These are phyloP conservation scores for Elsinoe necatrix DNA, from an alignment of 2,329 filamentous ascomycete species.

Conservation along the genomic window DNA sequence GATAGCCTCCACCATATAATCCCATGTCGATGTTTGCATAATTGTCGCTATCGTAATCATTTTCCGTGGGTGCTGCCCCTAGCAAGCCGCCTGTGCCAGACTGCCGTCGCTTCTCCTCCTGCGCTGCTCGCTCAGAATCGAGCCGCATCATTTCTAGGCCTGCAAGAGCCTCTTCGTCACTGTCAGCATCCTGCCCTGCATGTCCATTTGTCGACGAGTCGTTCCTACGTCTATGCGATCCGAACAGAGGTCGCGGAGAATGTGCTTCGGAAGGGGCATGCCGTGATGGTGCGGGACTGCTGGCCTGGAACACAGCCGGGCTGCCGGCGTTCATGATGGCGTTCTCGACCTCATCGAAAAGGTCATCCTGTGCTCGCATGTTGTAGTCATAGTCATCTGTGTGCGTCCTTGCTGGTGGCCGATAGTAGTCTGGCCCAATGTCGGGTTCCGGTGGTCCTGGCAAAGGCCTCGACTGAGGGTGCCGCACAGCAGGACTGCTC, in stretches of 20 bases:
- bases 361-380: conserved; percentile 43
- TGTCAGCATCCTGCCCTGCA: conserved; percentile 55
- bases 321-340: conserved; percentile 37
- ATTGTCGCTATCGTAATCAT: conserved; percentile 60
- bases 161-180: conserved; percentile 78
- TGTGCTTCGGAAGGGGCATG: not conserved
- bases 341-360: conserved; percentile 50
- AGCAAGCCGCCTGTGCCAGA: conserved; percentile 49
- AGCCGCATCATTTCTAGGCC: conserved; percentile 76
- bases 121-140: conserved; percentile 62
- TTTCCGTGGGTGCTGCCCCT: conserved; percentile 35
- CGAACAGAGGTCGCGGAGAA: conserved; percentile 19
- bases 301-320: conserved; percentile 15
- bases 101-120: conserved; percentile 48
- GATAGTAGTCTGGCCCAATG: conserved; percentile 34
- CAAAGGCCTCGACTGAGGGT: conserved; percentile 51
- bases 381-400: conserved; percentile 22
- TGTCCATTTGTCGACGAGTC: conserved; percentile 35
- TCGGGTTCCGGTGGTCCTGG: conserved; percentile 44
- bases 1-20: conserved; percentile 64
- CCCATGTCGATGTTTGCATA: conserved; percentile 60
- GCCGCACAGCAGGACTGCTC: conserved; percentile 35
- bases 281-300: conserved; percentile 12
- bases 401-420: conserved; percentile 24
- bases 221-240: conserved; percentile 20